These are phyloP conservation scores for Kodamaea plutei DNA, from an alignment of 1,139 yeast genomes.

Conservation along the genomic window DNA sequence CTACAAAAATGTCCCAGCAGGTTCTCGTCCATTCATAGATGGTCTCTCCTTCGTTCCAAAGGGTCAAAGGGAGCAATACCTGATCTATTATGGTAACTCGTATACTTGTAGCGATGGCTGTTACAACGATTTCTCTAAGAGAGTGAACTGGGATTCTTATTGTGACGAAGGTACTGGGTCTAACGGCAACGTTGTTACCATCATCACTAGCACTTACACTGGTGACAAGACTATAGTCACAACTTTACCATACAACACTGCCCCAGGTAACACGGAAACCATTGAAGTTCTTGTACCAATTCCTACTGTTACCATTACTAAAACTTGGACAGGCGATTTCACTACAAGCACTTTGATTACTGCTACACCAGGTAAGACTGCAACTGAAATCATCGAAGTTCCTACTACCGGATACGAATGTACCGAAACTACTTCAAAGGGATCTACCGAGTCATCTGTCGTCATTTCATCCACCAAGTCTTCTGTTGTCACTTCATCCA, in stretches of 20 bases:
- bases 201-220: slow-evolving; percentile 4
- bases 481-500: slow-evolving; percentile 6
- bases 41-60: slow-evolving; percentile 10
- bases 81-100: slow-evolving; percentile 9
- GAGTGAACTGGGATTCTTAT: slow-evolving; percentile 1
- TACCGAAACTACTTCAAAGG: slow-evolving; percentile 7
- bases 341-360: slow-evolving; percentile 6
- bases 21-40: slow-evolving; percentile 25
- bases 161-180: slow-evolving; percentile 2
- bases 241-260: slow-evolving; percentile 12
- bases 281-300: slow-evolving; percentile 8
- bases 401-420: slow-evolving; percentile 13
- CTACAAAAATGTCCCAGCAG: slow-evolving; percentile 25
- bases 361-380: slow-evolving; percentile 9
- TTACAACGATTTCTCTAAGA: not conserved
- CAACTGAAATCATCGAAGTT: slow-evolving; percentile 12
- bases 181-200: slow-evolving; percentile 3
- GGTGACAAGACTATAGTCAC: slow-evolving; percentile 9
- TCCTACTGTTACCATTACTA: slow-evolving; percentile 11
- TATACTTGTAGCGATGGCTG: slow-evolving; percentile 12
- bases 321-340: slow-evolving; percentile 8
- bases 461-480: slow-evolving; percentile 9
- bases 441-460: slow-evolving; percentile 7
- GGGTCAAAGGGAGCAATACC: slow-evolving; percentile 3
- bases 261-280: slow-evolving; percentile 11